phyloP scores from a whole-genome alignment of 2,329 filamentous ascomycete genomes.

The Scedosporium apiospermum region DNA sequence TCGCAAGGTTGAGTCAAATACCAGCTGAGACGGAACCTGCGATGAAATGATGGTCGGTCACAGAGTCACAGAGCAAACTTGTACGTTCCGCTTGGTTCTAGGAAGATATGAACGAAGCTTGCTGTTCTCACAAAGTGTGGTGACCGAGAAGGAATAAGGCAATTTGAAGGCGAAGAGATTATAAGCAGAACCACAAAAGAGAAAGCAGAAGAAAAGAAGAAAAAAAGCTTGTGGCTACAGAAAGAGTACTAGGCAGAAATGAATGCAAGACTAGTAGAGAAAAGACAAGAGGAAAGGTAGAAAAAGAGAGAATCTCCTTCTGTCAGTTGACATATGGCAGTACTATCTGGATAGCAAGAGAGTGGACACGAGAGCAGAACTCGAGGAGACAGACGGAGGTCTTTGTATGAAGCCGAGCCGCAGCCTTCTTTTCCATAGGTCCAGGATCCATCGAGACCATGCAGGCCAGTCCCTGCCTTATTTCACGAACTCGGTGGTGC shows the following conservation, averaged over 20 bases:
- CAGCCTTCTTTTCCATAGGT: not conserved
- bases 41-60: not conserved
- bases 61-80: not conserved
- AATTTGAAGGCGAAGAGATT: not conserved
- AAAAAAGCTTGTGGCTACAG: constrained; percentile 1
- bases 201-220: not conserved
- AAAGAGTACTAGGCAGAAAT: not conserved
- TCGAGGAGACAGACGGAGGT: not conserved
- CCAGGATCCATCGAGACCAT: not conserved
- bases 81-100: not conserved
- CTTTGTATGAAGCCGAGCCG: not conserved
- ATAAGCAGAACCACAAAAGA: not conserved
- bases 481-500: not conserved
- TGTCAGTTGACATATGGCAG: not conserved
- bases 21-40: not conserved
- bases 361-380: not conserved
- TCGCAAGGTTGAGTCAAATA: not conserved
- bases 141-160: too few species aligned
- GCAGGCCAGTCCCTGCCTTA: not conserved
- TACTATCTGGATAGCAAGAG: not conserved
- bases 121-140: not conserved
- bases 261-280: not conserved
- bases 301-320: constrained; percentile 4
- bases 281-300: not conserved
- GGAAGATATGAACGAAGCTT: not conserved